Evolutionary conservation across 2,329 filamentous ascomycete species (phyloP).

Genomic region (Colletotrichum zoysiae): DNA sequence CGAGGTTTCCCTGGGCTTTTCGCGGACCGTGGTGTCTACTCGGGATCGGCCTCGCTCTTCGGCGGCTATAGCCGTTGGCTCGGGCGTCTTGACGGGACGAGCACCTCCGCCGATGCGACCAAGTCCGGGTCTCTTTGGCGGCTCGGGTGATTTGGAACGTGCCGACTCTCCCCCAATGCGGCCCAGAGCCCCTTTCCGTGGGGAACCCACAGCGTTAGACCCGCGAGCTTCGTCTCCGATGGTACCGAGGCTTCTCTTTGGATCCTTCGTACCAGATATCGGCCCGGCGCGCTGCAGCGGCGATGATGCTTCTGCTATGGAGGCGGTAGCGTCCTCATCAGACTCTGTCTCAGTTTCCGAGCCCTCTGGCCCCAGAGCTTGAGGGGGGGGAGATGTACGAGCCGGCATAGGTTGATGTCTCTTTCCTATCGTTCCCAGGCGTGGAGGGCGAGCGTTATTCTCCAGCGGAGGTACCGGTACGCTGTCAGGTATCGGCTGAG

Average conservation of each 20-base stretch:
- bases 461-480: slow-evolving; percentile 42
- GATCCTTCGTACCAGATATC: background rate
- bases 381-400: slow-evolving; percentile 45
- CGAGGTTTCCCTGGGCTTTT: slow-evolving; percentile 56
- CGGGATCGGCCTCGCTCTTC: slow-evolving; percentile 36
- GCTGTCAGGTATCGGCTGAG: slow-evolving; percentile 42
- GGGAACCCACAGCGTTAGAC: slow-evolving; percentile 13
- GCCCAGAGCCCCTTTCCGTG: slow-evolving; percentile 53
- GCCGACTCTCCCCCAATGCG: slow-evolving; percentile 55
- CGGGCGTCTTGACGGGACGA: slow-evolving; percentile 12
- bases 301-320: slow-evolving; percentile 9
- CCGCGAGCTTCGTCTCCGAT: slow-evolving; percentile 7
- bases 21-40: slow-evolving; percentile 45
- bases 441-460: slow-evolving; percentile 42
- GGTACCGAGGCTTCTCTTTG: background rate
- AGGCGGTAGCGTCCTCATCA: slow-evolving; percentile 47
- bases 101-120: slow-evolving; percentile 51
- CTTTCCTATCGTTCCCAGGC: slow-evolving; percentile 55
- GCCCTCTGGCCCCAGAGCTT: slow-evolving; percentile 43
- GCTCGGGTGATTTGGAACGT: slow-evolving; percentile 31
- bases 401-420: slow-evolving; percentile 46
- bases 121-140: slow-evolving; percentile 45
- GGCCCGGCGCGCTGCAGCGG: background rate
- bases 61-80: slow-evolving; percentile 11
- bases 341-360: slow-evolving; percentile 61